Base-by-base conservation (phyloP, 768 basidiomycete species). In the Suillus subalutaceus region DNA sequence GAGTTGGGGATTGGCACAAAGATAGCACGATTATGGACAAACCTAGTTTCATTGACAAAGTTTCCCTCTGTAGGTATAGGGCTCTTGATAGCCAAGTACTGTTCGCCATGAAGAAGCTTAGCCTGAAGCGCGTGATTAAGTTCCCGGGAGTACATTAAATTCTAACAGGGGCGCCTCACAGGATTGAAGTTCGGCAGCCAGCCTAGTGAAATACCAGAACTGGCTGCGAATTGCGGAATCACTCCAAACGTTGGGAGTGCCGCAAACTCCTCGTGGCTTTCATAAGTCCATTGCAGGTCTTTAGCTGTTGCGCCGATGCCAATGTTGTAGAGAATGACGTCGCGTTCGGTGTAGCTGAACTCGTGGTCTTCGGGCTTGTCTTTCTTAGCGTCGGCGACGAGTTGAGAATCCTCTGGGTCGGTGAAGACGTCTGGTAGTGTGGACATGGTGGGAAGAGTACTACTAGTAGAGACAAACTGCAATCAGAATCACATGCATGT, bases 61-160 rank as follows among this genome's bases (percentile, higher is more conserved):
- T 90, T 87, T 0, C 88, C 97, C 66, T 84, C 88, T 0, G 94
- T 94, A 0, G 97, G 96, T 66, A 99, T 92, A 0, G 92, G 89
- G 2, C 81, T 88, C 72, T 92, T 90, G 76, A 99, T 93, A 67
- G 88, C 85, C 70, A 99, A 80, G 77, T 94, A 99, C 73, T 99
- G 97, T 75, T 99, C 97, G 55, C 97, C 97, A 75, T 99, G 97
- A 20, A 99, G 85, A n/a, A 99, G 83, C 79, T 94, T 98, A 57
- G 96, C 94, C 94, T 95, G 67, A 2, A 59, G 52, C 15, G 16
- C 20, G 4, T 60, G 6, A 44, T 32, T 41, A 20, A 41, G 63
- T 37, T 43, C 41, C 26, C 44, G n/a, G 53, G 30, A 23, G 41
- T 37, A 35, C 56, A 66, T 55, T 41, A 23, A 35, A 66, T 9